Evolutionary conservation across 495 filamentous ascomycete species (phyloP).

Genomic region (Talaromyces stipitatus): DNA sequence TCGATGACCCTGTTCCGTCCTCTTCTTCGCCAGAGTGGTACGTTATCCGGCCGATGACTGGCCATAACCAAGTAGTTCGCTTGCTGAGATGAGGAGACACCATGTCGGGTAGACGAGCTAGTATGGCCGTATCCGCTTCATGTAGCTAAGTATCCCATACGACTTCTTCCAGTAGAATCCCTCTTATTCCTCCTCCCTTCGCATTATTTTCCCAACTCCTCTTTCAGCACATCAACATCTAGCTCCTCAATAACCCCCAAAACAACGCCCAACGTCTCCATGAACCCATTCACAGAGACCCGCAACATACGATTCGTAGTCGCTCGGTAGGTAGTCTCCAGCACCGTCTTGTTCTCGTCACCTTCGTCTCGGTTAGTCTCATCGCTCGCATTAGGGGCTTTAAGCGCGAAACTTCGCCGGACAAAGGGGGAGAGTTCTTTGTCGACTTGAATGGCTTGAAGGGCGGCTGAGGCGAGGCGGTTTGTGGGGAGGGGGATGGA

Average conservation of each 20-base stretch:
- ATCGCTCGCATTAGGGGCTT: conserved; percentile 18
- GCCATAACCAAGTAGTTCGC: too few relatives aligned
- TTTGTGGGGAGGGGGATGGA: conserved; percentile 76
- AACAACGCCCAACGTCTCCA: conserved; percentile 80
- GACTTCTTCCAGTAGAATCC: background rate
- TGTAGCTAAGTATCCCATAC: background rate
- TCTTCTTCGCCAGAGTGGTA: too few relatives aligned
- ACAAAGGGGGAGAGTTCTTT: conserved; percentile 81
- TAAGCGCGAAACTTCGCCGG: conserved; percentile 57
- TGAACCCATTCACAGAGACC: conserved; percentile 96
- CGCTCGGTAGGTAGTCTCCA: conserved; percentile 73
- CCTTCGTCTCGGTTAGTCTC: too few relatives aligned
- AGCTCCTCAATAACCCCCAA: conserved; percentile 82
- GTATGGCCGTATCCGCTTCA: background rate
- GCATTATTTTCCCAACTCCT: conserved; percentile 4
- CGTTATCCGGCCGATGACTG: too few relatives aligned
- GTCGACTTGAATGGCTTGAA: conserved; percentile 74
- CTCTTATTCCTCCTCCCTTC: background rate
- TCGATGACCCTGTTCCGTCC: too few relatives aligned
- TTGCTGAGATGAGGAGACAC: background rate
- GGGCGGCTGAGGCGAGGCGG: conserved; percentile 69
- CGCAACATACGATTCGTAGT: conserved; percentile 94
- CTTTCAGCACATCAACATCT: conserved; percentile 70
- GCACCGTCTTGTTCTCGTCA: conserved; percentile 43
- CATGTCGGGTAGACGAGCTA: background rate